Evolutionary conservation across 352 stramenopile genomes (phyloP).

Genomic region (Globisporangium nodosum): DNA sequence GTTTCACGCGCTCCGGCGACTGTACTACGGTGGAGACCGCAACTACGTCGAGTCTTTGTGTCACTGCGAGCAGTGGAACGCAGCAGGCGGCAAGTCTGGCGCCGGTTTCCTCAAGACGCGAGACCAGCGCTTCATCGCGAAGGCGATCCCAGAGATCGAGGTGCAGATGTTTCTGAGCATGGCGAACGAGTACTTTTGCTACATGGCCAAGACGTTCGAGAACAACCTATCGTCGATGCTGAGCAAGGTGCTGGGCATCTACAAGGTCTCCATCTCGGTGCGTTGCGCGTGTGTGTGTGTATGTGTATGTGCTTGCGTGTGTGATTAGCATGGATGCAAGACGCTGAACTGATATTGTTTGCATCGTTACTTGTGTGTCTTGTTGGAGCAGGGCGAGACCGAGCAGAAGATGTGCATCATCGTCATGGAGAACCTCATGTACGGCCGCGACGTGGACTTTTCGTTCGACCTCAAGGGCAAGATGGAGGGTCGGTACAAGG

Average conservation of each 20-base stretch:
- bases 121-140: constrained; percentile 86
- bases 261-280: constrained; percentile 78
- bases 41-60: constrained; percentile 87
- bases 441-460: constrained; percentile 80
- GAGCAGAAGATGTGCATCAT: constrained; percentile 85
- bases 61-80: constrained; percentile 84
- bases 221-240: constrained; percentile 85
- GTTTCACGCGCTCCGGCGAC: constrained; percentile 75
- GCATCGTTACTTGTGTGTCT: not conserved
- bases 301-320: not conserved
- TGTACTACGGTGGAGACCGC: constrained; percentile 80
- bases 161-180: constrained; percentile 88
- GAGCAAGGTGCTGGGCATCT: constrained; percentile 83
- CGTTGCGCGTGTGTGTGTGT: constrained; percentile 1
- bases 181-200: constrained; percentile 87
- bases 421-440: constrained; percentile 88
- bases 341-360: not conserved
- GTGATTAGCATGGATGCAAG: not conserved
- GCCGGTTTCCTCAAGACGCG: constrained; percentile 81
- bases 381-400: constrained; percentile 32
- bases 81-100: constrained; percentile 78
- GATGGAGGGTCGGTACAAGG: constrained; percentile 78
- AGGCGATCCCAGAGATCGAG: constrained; percentile 83
- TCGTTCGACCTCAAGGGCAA: constrained; percentile 88
- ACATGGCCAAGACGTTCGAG: constrained; percentile 87